A percentile compares a stretch with the other conserved stretches of the same genome.
These are phyloP conservation scores for Aspergillus sparsus DNA, from an alignment of 495 filamentous ascomycete genomes.

Conservation along the genomic window DNA sequence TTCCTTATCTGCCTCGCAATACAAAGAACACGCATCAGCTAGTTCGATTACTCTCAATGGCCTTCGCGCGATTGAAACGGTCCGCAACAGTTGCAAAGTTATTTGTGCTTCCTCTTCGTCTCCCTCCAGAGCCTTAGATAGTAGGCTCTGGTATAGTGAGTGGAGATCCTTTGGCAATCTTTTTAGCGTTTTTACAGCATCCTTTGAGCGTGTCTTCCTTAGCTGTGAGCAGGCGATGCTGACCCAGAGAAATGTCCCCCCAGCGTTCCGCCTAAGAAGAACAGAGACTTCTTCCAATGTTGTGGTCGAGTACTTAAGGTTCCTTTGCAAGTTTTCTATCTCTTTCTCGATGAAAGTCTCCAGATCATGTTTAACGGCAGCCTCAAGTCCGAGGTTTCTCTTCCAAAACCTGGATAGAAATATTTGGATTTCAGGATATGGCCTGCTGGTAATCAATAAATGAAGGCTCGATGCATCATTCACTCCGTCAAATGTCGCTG, in stretches of 20 bases:
- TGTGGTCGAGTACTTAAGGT: slow-evolving; percentile 21
- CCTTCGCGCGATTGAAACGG: not conserved
- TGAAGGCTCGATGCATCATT: slow-evolving; percentile 14
- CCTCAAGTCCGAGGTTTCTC: slow-evolving; percentile 18
- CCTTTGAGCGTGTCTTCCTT: not conserved
- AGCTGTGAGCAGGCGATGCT: slow-evolving; percentile 24
- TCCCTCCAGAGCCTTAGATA: not conserved
- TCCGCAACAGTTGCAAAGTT: not conserved
- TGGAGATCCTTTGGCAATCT: not conserved
- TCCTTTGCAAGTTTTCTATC: slow-evolving; percentile 19
- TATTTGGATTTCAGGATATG: slow-evolving; percentile 25
- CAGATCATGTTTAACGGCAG: slow-evolving; percentile 23
- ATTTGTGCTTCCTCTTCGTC: not conserved
- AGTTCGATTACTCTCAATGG: not conserved
- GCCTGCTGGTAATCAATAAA: slow-evolving; percentile 31
- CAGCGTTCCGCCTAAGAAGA: slow-evolving; percentile 25
- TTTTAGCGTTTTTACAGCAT: not conserved
- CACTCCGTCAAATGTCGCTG: not conserved
- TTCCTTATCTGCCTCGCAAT: slow-evolving; percentile 20
- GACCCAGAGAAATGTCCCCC: slow-evolving; percentile 33
- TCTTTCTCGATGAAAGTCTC: slow-evolving; percentile 25
- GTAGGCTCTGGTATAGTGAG: not conserved
- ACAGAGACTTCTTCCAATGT: slow-evolving; percentile 16
- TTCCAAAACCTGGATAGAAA: slow-evolving; percentile 19
- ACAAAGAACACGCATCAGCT: not conserved